Conservation (phyloP, 306 rosid genomes). For the Cucumis melo region DNA sequence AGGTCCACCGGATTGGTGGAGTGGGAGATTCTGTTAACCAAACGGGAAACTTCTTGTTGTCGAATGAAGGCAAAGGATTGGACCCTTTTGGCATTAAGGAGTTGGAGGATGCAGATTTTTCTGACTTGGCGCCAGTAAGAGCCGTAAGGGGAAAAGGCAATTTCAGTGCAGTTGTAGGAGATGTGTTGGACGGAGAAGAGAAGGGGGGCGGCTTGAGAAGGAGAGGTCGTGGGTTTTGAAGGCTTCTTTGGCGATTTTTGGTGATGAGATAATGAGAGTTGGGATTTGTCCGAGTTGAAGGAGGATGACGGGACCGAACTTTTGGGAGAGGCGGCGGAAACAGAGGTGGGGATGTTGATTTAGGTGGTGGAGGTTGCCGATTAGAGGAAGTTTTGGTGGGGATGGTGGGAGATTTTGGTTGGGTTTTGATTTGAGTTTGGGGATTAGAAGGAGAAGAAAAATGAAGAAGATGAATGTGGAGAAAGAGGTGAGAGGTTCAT, state of each 20-base stretch:
- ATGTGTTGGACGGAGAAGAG: constrained; percentile 25
- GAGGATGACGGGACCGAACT: constrained; percentile 24
- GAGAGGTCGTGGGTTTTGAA: constrained; percentile 27
- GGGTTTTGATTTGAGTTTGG: neutral
- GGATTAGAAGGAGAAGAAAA: neutral
- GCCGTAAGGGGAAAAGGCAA: constrained; percentile 29
- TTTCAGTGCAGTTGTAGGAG: constrained; percentile 27
- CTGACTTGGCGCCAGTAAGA: constrained; percentile 31
- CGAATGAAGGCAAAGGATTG: constrained; percentile 15
- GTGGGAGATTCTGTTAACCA: neutral
- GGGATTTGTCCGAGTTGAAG: constrained; percentile 29
- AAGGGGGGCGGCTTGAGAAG: constrained; percentile 21
- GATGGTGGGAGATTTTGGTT: constrained; percentile 16
- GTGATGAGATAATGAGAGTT: constrained; percentile 19
- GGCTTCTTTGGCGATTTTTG: constrained; percentile 17
- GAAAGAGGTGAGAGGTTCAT: neutral
- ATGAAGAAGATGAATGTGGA: neutral
- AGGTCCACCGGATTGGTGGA: constrained; percentile 5
- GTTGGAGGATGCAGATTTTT: constrained; percentile 24
- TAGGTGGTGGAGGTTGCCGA: constrained; percentile 31
- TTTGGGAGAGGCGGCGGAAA: constrained; percentile 5
- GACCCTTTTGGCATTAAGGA: constrained; percentile 21
- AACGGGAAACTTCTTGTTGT: constrained; percentile 16
- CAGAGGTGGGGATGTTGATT: constrained; percentile 14
- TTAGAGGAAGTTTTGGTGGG: constrained; percentile 18